Evolutionary conservation across 495 filamentous ascomycete species (phyloP).

Genomic region (Aspergillus bertholletiae): DNA sequence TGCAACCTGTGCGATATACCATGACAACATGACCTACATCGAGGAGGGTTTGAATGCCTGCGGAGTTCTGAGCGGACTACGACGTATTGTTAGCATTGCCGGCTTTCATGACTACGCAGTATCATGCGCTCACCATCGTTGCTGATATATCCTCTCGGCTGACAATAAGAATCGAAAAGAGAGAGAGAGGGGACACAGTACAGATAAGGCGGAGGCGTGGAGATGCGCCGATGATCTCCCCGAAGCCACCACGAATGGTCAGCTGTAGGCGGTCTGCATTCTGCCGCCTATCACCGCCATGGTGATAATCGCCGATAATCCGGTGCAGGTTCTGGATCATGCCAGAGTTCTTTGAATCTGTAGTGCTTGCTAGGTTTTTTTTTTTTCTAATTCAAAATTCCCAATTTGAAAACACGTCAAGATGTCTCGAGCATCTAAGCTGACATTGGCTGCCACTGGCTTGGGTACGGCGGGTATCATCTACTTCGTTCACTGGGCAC

Average conservation of each 20-base stretch:
- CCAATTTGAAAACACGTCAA: not conserved
- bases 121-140: conserved; percentile 36
- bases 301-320: conserved; percentile 29
- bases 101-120: not conserved
- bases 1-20: not conserved
- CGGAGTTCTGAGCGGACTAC: conserved; percentile 96
- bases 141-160: conserved; percentile 11
- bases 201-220: conserved; percentile 20
- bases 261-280: conserved; percentile 34
- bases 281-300: conserved; percentile 33
- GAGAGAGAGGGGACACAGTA: conserved; percentile 4
- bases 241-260: conserved; percentile 38
- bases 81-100: conserved; percentile 24
- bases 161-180: not conserved
- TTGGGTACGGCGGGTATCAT: conserved; percentile 73
- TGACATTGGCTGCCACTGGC: conserved; percentile 76
- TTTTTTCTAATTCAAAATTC: not conserved
- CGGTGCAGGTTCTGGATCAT: conserved; percentile 12
- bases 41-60: conserved; percentile 96
- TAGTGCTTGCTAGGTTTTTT: not conserved
- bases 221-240: conserved; percentile 30
- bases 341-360: not conserved
- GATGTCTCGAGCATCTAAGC: conserved; percentile 89
- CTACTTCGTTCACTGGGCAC: conserved; percentile 82
- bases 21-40: conserved; percentile 63